phyloP scores from a whole-genome alignment of 768 basidiomycete genomes.

The Kwoniella mangroviensis region DNA sequence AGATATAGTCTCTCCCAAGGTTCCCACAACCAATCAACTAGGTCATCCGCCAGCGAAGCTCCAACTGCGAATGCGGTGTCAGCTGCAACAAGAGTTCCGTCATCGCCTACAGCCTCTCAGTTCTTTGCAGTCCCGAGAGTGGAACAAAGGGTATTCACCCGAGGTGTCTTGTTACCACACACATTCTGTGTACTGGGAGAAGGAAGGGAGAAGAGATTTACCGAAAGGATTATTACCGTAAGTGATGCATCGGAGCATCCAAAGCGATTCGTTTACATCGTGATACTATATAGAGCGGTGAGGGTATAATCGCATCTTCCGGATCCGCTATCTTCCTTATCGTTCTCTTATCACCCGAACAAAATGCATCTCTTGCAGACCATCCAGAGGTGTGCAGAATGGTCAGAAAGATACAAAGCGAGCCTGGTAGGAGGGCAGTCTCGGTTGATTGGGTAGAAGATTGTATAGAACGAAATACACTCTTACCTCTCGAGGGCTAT shows the following conservation, averaged over 20 bases:
- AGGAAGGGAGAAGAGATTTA: neutral
- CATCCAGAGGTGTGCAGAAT: neutral
- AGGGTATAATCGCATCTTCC: neutral
- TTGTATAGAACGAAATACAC: neutral
- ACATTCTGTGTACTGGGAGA: neutral
- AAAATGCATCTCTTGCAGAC: neutral
- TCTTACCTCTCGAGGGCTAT: neutral
- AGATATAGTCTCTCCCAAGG: too few relatives aligned
- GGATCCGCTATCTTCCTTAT: neutral
- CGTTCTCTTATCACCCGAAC: neutral
- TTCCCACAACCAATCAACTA: too few relatives aligned
- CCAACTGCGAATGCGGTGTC: too few relatives aligned
- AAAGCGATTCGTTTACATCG: too few relatives aligned
- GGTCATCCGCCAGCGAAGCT: too few relatives aligned
- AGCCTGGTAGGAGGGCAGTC: neutral
- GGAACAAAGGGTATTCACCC: neutral
- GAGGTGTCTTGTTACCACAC: neutral
- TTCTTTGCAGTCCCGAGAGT: neutral
- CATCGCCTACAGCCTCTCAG: neutral
- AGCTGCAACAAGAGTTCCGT: too few relatives aligned
- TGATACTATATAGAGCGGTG: neutral
- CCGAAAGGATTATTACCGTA: neutral
- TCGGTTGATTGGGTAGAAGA: neutral
- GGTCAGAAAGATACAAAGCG: neutral
- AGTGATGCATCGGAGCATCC: neutral